A percentile compares a stretch with the other conserved stretches of the same genome.
Evolutionary conservation across 345 rosid genomes (phyloP).

Genomic region (Luvunga scandens): DNA sequence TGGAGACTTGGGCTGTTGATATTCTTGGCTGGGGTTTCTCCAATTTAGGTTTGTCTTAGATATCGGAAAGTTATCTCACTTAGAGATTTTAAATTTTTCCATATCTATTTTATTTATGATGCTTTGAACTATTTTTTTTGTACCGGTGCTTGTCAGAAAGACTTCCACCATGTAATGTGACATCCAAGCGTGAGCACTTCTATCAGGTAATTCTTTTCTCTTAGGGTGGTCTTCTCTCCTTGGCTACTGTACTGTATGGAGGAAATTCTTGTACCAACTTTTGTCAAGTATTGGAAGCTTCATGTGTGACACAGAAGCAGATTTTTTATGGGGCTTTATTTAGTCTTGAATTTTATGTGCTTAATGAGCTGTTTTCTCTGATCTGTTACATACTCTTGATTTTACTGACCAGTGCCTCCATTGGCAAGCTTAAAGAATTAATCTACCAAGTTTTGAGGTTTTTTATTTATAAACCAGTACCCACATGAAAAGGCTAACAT

Average conservation of each 20-base stretch:
- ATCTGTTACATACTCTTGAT: not conserved
- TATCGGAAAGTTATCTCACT: not conserved
- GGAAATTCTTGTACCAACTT: not conserved
- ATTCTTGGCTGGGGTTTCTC: slow-evolving; percentile 98
- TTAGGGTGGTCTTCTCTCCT: not conserved
- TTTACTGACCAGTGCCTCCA: not conserved
- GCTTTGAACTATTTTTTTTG: not conserved
- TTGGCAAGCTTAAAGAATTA: not conserved
- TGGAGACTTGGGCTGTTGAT: slow-evolving; percentile 91
- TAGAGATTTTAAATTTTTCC: not conserved
- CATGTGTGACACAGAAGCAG: not conserved
- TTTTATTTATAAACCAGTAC: not conserved
- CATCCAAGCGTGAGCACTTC: slow-evolving; percentile 71
- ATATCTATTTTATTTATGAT: not conserved
- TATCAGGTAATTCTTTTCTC: slow-evolving; percentile 51
- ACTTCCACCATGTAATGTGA: slow-evolving; percentile 62
- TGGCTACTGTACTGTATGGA: not conserved
- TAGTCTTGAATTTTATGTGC: not conserved
- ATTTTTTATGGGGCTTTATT: not conserved
- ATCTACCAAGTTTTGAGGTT: not conserved
- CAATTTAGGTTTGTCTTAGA: slow-evolving; percentile 58
- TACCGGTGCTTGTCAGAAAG: slow-evolving; percentile 34
- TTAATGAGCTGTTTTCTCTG: not conserved
- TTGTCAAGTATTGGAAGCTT: not conserved
- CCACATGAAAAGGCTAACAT: not conserved